Base-by-base conservation (phyloP, 1,139 yeast genomes). In the Kodamaea fungicola region DNA sequence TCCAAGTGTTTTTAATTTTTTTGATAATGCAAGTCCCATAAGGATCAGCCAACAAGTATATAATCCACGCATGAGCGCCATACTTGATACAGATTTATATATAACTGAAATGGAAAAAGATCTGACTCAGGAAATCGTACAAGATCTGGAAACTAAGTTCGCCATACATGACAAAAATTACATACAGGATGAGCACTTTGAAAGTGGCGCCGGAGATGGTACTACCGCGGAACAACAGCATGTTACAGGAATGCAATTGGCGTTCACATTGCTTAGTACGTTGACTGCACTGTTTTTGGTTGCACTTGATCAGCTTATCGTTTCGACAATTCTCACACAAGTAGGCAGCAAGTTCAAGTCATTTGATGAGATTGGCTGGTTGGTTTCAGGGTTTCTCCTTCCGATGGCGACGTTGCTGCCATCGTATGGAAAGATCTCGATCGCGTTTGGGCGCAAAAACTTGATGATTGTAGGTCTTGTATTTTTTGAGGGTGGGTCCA, bases 131-230 rank as follows among this genome's bases (percentile, higher is more conserved):
- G 19, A 16, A 16, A 16, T 16, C 5, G 19, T 16, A 3, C 19
- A 16, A 3, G 19, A 16, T 16, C 19, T 16, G 19, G 19, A 16
- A 5, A 16, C 5, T 5, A 16, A 16, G 3, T 16, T 16, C 5
- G 19, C 19, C 5, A 16, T 16, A 3, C 3, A 4, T 5, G 5
- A 16, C 5, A 16, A 16, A 16, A 5, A 16, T 16, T 4, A 16
- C 19, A 3, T 16, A 16, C 19, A 21, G n/a, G 12, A 25, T n/a
- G 27, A 32, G 23, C 64, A 55, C 44, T 49, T 45, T 34, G 71
- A 68, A 42, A 62, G 70, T 39, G 72, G 75, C 50, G 82, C 82
- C 12, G 83, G 83, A 8, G 83, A 77, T 52, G 83, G 82, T 7
- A 66, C 82, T 2, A 57, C 49, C 10, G 68, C 76, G 1, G 52